Evolutionary conservation across 2,329 filamentous ascomycete genomes (phyloP), one percentile per base, ranked within the genome.

Genomic region (Xylaria sp.): DNA sequence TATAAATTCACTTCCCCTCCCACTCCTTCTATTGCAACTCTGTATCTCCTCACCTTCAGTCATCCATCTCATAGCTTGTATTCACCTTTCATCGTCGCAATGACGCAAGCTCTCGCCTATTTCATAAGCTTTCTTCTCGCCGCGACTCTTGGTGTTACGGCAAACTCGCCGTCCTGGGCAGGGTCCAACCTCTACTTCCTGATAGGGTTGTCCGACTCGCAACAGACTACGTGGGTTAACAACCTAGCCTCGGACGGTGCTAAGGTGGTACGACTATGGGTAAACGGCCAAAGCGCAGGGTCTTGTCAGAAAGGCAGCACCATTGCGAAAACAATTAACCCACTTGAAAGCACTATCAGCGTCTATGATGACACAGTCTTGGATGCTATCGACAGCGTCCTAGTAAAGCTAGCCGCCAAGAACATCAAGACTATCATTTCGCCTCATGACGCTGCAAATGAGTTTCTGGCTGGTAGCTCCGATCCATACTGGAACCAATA

Each of bases 351-450:
- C 5, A 68, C 61, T 6, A 61, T 78, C 20, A 76, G 77, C 20
- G 46, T 64, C 17, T 79, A 72, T 63, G 74, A 77, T 62, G 66
- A 72, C 15, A 65, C 66, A 38, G 75, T 74, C 6, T 74, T 78
- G 57, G 73, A 77, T 42, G 74, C 74, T 20, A 67, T 78, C n/a
- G 77, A 79, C 65, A 70, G 72, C 23, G 75, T 76, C 11, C 56
- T 78, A 36, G 67, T 73, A 31, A 77, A 78, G 63, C 66, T 78
- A 20, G 48, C 60, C 3, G 54, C 72, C 51, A 77, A 77, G 59
- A 74, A 73, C 36, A 78, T 79, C 64, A 79, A 79, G 66, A 70
- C 75, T 40, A 73, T 79, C 58, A 74, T 79, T 60, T 78, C 77
- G 7, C 77, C 77, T 1, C 76, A 79, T 64, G 76, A 79, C 58